A percentile compares a stretch with the other conserved stretches of the same genome.
phyloP scores from a whole-genome alignment of 331 rosid species.

The Stylosanthes scabra region DNA sequence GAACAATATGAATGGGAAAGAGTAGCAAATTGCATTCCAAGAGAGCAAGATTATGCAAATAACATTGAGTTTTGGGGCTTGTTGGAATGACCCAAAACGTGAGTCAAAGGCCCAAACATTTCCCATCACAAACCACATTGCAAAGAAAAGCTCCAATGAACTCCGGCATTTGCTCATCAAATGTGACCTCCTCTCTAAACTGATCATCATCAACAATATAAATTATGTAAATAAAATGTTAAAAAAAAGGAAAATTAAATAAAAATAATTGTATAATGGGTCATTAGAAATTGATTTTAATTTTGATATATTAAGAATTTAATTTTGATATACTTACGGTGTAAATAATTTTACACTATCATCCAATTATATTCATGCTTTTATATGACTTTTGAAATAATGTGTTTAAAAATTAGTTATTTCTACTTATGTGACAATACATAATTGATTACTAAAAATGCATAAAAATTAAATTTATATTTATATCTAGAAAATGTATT shows the following conservation, averaged over 20 bases:
- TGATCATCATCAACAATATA: background rate
- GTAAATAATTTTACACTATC: too few relatives aligned
- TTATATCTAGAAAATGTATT: too few relatives aligned
- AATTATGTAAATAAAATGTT: too few relatives aligned
- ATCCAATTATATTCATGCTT: too few relatives aligned
- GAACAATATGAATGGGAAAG: constrained; percentile 89
- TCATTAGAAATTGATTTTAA: too few relatives aligned
- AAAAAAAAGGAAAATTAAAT: background rate
- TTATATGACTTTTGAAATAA: too few relatives aligned
- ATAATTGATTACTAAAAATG: too few relatives aligned
- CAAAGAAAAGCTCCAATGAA: constrained; percentile 84
- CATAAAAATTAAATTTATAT: too few relatives aligned
- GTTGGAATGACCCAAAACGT: constrained; percentile 66
- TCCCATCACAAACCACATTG: constrained; percentile 99
- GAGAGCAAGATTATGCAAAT: constrained; percentile 71
- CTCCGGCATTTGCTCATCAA: constrained; percentile 78
- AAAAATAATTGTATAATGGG: background rate
- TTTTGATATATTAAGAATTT: too few relatives aligned
- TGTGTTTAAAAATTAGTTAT: too few relatives aligned
- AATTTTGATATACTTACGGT: too few relatives aligned
- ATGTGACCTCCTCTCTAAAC: constrained; percentile 56
- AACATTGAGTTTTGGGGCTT: constrained; percentile 78
- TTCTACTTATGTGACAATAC: too few relatives aligned
- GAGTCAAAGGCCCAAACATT: constrained; percentile 92
- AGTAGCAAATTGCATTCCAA: constrained; percentile 93